Base-by-base conservation (phyloP, 345 rosid species). In the Balakata baccata region DNA sequence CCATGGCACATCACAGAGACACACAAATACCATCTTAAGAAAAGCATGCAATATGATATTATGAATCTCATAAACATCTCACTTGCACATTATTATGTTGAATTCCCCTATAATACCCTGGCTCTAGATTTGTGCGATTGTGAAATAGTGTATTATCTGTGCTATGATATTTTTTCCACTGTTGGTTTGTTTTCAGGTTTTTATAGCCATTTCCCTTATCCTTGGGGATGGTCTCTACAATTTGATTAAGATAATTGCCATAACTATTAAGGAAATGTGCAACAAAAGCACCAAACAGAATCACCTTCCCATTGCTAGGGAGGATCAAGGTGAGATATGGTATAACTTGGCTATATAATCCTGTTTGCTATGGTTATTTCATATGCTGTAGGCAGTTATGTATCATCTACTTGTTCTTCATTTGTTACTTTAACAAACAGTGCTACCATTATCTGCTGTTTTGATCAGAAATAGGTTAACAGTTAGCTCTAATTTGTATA, bases 161-260 rank as follows among this genome's bases (percentile, higher is more conserved):
- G 43, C 17, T 75, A 49, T 82, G 50, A 71, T 66, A 46, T 75
- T 57, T 60, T 53, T 47, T 41, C 51, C 20, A 46, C 3, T 9
- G 16, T 64, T 45, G 14, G 13, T 11, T 71, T 74, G 57, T 70
- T 72, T 71, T 69, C 82, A 93, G 98, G 98, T 94, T 69, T 92
- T 92, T 82, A 89, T 94, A 62, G 87, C 98, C 68, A 92, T 89
- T 77, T 75, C 97, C 7, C 88, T 94, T 64, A 89, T 94, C 74
- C 98, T 94, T 58, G 98, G 98, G 58, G 96, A 93, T 47, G 97
- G 98, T 66, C 89, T 94, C 58, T 94, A 91, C 81, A 94, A 94
- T 83, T 82, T 94, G 76, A 71, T 94, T 76, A 92, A 92, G 92
- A 90, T 90, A 74, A 85, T 91, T 54, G 73, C 82, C 56, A 69